Percentiles rank a stretch among this genome's conserved stretches.
These are phyloP conservation scores for Podospora pseudocomata DNA, from an alignment of 495 filamentous ascomycete genomes.

Conservation along the genomic window DNA sequence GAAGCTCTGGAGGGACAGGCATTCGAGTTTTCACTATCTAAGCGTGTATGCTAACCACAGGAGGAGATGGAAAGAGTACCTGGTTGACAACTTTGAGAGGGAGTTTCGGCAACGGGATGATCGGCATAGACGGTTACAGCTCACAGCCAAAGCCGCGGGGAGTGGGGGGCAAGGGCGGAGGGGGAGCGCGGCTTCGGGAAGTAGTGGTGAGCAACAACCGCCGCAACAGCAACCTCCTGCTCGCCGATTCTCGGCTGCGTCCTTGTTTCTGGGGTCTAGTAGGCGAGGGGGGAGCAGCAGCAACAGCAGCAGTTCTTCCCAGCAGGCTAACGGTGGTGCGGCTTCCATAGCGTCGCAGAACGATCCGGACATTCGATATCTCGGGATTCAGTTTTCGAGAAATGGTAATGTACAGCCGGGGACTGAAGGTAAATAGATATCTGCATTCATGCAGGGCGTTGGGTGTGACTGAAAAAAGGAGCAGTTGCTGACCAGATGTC, in stretches of 20 bases:
- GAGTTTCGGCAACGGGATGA: constrained; percentile 34
- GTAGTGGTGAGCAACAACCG: constrained; percentile 14
- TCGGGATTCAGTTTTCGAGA: constrained; percentile 35
- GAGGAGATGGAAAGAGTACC: constrained; percentile 35
- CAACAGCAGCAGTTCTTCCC: constrained; percentile 9
- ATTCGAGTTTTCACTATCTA: constrained; percentile 33
- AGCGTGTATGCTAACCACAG: constrained; percentile 36
- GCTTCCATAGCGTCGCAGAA: constrained; percentile 13
- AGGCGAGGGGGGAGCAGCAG: constrained; percentile 15
- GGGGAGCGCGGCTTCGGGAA: constrained; percentile 28
- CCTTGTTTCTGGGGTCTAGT: constrained; percentile 19
- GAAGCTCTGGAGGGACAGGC: constrained; percentile 38
- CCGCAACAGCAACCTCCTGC: constrained; percentile 13
- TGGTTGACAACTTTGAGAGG: constrained; percentile 31
- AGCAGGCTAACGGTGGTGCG: constrained; percentile 2
- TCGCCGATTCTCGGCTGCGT: constrained; percentile 30
- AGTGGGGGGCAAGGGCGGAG: constrained; percentile 28
- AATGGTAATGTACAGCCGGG: constrained; percentile 25
- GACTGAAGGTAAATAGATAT: constrained; percentile 21
- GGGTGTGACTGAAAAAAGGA: neutral
- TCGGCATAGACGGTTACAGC: constrained; percentile 29
- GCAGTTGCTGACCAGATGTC: constrained; percentile 5
- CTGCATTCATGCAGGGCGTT: neutral
- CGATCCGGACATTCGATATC: constrained; percentile 29
- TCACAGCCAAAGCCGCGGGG: constrained; percentile 24